Conservation (phyloP, 2,329 filamentous ascomycete genomes). For the Hypoxylon sp. region DNA sequence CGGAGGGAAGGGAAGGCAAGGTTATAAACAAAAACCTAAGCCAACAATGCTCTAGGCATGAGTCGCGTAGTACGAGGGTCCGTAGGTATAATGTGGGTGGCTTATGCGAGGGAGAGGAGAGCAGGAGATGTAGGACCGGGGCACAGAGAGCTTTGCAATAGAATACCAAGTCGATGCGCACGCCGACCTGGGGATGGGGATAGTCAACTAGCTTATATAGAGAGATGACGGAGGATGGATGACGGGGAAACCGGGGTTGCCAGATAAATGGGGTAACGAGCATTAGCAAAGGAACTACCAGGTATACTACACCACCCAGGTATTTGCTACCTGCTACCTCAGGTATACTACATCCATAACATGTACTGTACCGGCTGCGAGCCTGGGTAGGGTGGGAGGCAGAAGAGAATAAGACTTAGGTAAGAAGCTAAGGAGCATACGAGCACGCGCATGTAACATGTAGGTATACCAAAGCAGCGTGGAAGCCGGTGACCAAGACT, state of each 20-base stretch:
- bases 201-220: constrained; percentile 34
- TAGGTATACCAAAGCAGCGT: no score
- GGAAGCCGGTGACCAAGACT: neutral
- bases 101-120: constrained; percentile 10
- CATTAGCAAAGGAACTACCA: neutral
- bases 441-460: constrained; percentile 2
- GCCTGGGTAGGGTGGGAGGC: no score
- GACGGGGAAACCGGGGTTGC: neutral
- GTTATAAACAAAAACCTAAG: constrained; percentile 24
- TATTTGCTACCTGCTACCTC: no score
- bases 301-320: no score
- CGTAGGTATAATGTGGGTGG: constrained; percentile 28
- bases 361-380: no score
- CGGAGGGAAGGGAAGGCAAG: constrained; percentile 1
- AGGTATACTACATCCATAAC: no score
- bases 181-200: constrained; percentile 34
- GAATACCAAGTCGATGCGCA: constrained; percentile 14
- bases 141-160: constrained; percentile 21
- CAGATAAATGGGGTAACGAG: constrained; percentile 18
- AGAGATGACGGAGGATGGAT: constrained; percentile 20
- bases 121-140: constrained; percentile 8
- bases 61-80: neutral
- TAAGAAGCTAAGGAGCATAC: neutral
- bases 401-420: neutral
- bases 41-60: constrained; percentile 7